Evolutionary conservation across 768 basidiomycete species (phyloP).

Genomic region (Lactifluus echinatus): DNA sequence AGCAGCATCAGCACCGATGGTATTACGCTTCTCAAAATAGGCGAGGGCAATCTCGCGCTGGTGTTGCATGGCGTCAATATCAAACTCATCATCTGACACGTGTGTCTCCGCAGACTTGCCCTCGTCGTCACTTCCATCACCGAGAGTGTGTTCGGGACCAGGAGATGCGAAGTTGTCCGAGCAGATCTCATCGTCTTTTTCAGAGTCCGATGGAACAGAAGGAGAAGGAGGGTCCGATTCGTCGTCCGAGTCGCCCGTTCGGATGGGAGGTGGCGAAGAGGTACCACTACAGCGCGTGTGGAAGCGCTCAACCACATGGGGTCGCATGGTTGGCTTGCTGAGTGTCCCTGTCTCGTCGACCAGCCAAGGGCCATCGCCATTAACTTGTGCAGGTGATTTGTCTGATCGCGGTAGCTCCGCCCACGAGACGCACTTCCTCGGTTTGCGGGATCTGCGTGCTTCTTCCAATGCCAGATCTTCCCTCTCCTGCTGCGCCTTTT

Average conservation of each 20-base stretch:
- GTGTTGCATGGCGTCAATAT: constrained; percentile 54
- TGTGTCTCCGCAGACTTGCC: constrained; percentile 29
- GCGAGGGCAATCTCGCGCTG: constrained; percentile 69
- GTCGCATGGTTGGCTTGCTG: constrained; percentile 49
- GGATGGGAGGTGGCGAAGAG: constrained; percentile 19
- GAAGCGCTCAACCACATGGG: constrained; percentile 57
- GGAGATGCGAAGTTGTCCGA: constrained; percentile 11
- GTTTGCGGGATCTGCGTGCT: constrained; percentile 27
- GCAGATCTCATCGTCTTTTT: constrained; percentile 24
- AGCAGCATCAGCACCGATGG: constrained; percentile 46
- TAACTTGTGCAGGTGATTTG: constrained; percentile 21
- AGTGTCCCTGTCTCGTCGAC: constrained; percentile 26
- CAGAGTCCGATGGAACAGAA: constrained; percentile 27
- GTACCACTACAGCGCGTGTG: constrained; percentile 27
- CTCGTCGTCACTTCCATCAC: constrained; percentile 20
- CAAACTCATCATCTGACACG: constrained; percentile 42
- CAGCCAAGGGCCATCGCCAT: constrained; percentile 50
- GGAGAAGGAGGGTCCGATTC: constrained; percentile 41
- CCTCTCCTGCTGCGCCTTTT: constrained; percentile 25
- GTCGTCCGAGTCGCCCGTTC: constrained; percentile 54
- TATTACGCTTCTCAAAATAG: constrained; percentile 54
- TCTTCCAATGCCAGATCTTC: constrained; percentile 25
- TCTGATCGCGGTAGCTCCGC: constrained; percentile 34
- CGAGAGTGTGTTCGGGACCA: not conserved
- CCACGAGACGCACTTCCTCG: constrained; percentile 61